These are phyloP conservation scores for Pseudoperonospora humuli DNA, from an alignment of 352 stramenopile genomes.

Conservation along the genomic window DNA sequence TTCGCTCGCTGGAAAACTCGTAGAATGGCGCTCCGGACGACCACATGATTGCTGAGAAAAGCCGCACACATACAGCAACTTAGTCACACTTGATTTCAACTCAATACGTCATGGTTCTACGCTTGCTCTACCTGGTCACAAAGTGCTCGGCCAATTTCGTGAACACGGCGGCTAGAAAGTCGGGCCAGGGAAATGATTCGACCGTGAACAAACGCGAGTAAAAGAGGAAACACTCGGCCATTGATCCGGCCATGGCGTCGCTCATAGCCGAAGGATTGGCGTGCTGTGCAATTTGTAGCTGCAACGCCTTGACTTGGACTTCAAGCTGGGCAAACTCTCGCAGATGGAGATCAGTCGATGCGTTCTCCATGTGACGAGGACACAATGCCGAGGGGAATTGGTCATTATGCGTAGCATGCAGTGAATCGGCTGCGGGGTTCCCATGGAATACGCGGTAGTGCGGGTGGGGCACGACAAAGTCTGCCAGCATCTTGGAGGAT, in stretches of 20 bases:
- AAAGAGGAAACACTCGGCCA: constrained; percentile 46
- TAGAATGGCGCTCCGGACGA: constrained; percentile 33
- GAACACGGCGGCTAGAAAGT: constrained; percentile 48
- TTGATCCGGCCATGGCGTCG: constrained; percentile 16
- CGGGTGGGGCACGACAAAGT: constrained; percentile 36
- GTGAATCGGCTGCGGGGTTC: constrained; percentile 29
- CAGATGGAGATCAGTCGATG: constrained; percentile 42
- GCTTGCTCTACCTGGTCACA: constrained; percentile 23
- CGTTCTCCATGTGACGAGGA: constrained; percentile 1
- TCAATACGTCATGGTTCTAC: background rate
- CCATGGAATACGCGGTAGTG: constrained; percentile 55
- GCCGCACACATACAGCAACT: background rate
- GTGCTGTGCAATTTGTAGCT: constrained; percentile 24
- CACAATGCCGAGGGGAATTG: constrained; percentile 24
- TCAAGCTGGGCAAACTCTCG: constrained; percentile 52
- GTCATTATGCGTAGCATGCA: constrained; percentile 18
- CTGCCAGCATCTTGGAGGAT: constrained; percentile 26
- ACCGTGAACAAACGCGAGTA: constrained; percentile 43
- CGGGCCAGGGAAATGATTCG: constrained; percentile 53
- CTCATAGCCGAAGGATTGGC: constrained; percentile 1
- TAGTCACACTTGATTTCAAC: background rate
- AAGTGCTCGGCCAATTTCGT: constrained; percentile 53
- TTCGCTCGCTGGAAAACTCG: constrained; percentile 30
- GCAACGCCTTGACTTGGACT: constrained; percentile 45
- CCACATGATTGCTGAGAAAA: constrained; percentile 6